Base-by-base conservation (phyloP, 2,329 filamentous ascomycete genomes). In the Fusarium poae region DNA sequence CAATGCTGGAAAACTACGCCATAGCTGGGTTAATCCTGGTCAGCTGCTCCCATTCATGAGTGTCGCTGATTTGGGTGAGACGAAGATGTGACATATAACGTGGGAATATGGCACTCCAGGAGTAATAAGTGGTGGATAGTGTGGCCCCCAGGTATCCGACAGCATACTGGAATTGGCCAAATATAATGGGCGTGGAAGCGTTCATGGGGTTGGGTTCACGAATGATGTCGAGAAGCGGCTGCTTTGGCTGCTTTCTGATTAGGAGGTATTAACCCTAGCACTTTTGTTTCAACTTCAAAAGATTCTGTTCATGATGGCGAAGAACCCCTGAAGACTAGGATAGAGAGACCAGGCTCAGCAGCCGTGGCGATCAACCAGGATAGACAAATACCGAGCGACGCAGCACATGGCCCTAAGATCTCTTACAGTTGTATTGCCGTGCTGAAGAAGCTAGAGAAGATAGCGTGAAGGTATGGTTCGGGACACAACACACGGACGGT, bases 401-500 rank as follows among this genome's bases (percentile, higher is more conserved):
- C 57, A 67, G 42, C 32, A 27, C 34, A 52, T 58, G 42, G 43
- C 62, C 62, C 62, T 69, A 63, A 67, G 53, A 69, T 70, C 62
- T 69, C 49, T 63, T 53, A 67, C 39, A 56, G 52, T 44, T 46
- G 66, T 50, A 54, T 64, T 64, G 51, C 53, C 30, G 51, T 40
- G 11, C 21, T 43, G 27, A 35, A 39, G 57, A 34, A 42, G 49
- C 27, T 10, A 16, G 35, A 27, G 35, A 32, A 25, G 37, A 43
- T 20, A 44, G 25, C 16, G 37, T 39, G 37, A 32, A 15, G 35
- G 20, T 62, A 40, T 25, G 25, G 30, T 30, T 35, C 35, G 44
- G 42, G 45, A 60, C 46, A 58, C 67, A 59, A 57, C 68, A 72
- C 67, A 73, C 61, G 61, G 61, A 73, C 61, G 61, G 61, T 61